Evolutionary conservation across 352 stramenopile genomes (phyloP).

Genomic region (Pythium phragmitis): DNA sequence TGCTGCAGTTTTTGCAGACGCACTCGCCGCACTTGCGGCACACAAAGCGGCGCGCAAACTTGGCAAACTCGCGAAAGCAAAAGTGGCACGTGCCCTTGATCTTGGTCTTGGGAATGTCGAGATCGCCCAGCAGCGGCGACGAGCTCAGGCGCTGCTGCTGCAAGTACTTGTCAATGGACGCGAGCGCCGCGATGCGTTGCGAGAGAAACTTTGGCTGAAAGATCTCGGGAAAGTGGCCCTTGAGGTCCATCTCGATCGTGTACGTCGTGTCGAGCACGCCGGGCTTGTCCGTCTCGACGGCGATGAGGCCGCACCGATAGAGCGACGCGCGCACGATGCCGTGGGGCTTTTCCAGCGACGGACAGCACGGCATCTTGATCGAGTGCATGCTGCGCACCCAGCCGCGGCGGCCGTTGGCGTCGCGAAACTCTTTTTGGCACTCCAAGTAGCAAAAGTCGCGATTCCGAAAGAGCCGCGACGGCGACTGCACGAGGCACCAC

Average conservation of each 20-base stretch:
- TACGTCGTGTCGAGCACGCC: constrained; percentile 79
- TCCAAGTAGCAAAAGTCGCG: constrained; percentile 86
- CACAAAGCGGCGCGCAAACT: constrained; percentile 49
- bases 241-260: constrained; percentile 84
- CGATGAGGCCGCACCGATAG: constrained; percentile 78
- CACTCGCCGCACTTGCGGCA: constrained; percentile 80
- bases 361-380: constrained; percentile 54
- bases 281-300: constrained; percentile 70
- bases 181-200: constrained; percentile 63
- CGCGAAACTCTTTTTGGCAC: constrained; percentile 83
- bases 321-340: constrained; percentile 74
- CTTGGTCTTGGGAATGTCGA: constrained; percentile 54
- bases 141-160: constrained; percentile 82
- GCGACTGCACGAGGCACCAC: constrained; percentile 76
- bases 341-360: constrained; percentile 34
- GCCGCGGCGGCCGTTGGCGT: constrained; percentile 45
- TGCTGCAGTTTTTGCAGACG: constrained; percentile 76
- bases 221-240: constrained; percentile 72
- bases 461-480: constrained; percentile 68
- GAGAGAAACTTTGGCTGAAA: constrained; percentile 65
- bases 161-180: constrained; percentile 72
- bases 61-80: constrained; percentile 70
- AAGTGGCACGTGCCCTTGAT: constrained; percentile 57
- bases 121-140: constrained; percentile 69
- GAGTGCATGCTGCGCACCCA: constrained; percentile 63